Base-by-base conservation (phyloP, 1,284 basidiomycete species). In the Leccinum fuscescens region DNA sequence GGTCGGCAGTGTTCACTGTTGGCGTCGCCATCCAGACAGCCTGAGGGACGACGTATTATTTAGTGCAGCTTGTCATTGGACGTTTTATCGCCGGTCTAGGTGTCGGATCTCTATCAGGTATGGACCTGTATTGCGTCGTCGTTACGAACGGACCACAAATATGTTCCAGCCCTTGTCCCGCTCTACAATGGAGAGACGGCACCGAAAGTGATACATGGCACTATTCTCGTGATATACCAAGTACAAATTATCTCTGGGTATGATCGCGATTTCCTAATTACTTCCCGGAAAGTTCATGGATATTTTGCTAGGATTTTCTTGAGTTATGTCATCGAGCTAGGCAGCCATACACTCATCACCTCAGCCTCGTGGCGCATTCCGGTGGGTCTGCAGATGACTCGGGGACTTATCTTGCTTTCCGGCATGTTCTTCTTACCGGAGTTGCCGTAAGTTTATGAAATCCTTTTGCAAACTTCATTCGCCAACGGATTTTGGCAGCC, bases 141-240 rank as follows among this genome's bases (percentile, higher is more conserved):
- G 33, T 50, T 20, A 24, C 12, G 39, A 35, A 39, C 37, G 54
- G 54, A 60, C 35, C 35, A 35, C 37, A 2, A 7, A 9, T 9
- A 8, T 27, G 55, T 27, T n/a, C 56, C 8, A 86, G 89, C 88
- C 54, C 86, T 92, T 61, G 90, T 92, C 1, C 90, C 90, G 48
- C 81, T 92, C 5, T 92, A 91, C 72, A 92, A 89, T 65, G 90
- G 90, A 44, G 90, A 93, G 73, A 89, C 89, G 0, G 84, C 89
- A 0, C 90, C 90, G 0, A 90, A 90, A 70, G 82, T 85, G 5
- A 79, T 92, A 62, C 84, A 90, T 69, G 90, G 90, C 9, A 83
- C 86, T 9, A 78, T 92, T 24, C 77, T 92, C 20, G 89, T 20
- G 1, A 73, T 92, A 15, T 92, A 92, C 67, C 90, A 92, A 69